These are phyloP conservation scores for Rehmannia glutinosa DNA, from an alignment of 257 asterid species.

Conservation along the genomic window DNA sequence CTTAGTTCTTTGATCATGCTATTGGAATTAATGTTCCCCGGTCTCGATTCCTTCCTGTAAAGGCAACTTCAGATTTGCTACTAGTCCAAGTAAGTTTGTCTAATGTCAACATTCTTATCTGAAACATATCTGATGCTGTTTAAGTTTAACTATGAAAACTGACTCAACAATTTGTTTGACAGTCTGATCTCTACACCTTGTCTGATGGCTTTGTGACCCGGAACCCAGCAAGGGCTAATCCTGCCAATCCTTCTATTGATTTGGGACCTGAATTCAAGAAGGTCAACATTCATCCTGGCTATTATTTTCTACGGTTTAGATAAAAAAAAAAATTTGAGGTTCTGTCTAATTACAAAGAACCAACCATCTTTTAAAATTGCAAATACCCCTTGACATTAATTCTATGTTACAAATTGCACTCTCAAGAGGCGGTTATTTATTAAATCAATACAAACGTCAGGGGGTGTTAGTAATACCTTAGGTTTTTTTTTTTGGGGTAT, in stretches of 20 bases:
- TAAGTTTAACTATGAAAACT: neutral
- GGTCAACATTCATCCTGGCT: constrained; percentile 38
- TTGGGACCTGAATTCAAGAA: constrained; percentile 98
- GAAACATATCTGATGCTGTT: neutral
- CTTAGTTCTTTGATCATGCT: constrained; percentile 85
- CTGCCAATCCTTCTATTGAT: constrained; percentile 84
- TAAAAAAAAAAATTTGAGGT: too few relatives aligned
- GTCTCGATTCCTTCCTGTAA: constrained; percentile 95
- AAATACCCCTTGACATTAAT: too few relatives aligned
- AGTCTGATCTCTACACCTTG: constrained; percentile 97
- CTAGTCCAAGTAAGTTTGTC: constrained; percentile 74
- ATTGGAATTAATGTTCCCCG: constrained; percentile 96
- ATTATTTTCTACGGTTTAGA: neutral
- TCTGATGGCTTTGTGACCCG: constrained; percentile 76
- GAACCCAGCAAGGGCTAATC: constrained; percentile 74
- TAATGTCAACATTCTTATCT: neutral
- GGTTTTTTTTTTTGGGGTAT: too few relatives aligned
- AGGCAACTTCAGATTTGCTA: constrained; percentile 91
- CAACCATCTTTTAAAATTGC: too few relatives aligned
- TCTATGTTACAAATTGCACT: too few relatives aligned
- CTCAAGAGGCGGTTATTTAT: too few relatives aligned
- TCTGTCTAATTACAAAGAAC: too few relatives aligned
- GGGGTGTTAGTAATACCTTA: too few relatives aligned
- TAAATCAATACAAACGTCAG: too few relatives aligned
- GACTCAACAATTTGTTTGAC: constrained; percentile 29